A percentile compares a stretch with the other conserved stretches of the same genome.
Conservation (phyloP, 139 green algal species). For the Trebouxia sp. region DNA sequence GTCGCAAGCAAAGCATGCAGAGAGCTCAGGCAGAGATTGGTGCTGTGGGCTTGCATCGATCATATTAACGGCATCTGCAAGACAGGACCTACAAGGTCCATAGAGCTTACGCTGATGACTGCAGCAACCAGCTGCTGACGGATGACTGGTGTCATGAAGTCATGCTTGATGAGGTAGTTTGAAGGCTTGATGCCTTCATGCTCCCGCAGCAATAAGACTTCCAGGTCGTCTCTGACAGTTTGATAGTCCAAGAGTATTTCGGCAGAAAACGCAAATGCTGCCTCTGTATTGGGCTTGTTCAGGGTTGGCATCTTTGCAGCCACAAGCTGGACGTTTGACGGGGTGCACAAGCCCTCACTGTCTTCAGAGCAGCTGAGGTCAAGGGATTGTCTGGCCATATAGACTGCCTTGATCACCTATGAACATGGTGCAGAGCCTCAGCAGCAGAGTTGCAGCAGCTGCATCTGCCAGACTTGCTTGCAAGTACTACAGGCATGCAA, state of each 20-base stretch:
- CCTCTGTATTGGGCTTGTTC: too few relatives aligned
- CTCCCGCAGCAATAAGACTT: background rate
- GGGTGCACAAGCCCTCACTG: background rate
- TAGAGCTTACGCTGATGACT: constrained; percentile 7
- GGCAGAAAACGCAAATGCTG: background rate
- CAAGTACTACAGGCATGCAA: too few relatives aligned
- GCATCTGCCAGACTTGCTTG: background rate
- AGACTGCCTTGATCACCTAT: background rate
- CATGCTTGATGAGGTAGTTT: background rate
- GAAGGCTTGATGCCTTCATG: background rate
- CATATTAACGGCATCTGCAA: too few relatives aligned
- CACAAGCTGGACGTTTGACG: too few relatives aligned
- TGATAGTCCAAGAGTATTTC: background rate
- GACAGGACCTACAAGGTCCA: too few relatives aligned
- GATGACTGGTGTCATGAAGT: background rate
- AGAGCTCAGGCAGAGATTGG: too few relatives aligned
- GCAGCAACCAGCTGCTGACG: background rate
- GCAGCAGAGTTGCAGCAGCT: too few relatives aligned
- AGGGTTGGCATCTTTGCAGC: too few relatives aligned
- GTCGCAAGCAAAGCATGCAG: too few relatives aligned
- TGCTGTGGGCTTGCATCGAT: too few relatives aligned
- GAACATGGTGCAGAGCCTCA: too few relatives aligned
- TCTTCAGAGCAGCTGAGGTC: constrained; percentile 10
- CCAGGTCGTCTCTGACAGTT: background rate
- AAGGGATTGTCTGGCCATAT: background rate